Percentiles rank a stretch among this genome's conserved stretches.
Evolutionary conservation across 345 rosid genomes (phyloP).

Genomic region (Gossypium anomalum): DNA sequence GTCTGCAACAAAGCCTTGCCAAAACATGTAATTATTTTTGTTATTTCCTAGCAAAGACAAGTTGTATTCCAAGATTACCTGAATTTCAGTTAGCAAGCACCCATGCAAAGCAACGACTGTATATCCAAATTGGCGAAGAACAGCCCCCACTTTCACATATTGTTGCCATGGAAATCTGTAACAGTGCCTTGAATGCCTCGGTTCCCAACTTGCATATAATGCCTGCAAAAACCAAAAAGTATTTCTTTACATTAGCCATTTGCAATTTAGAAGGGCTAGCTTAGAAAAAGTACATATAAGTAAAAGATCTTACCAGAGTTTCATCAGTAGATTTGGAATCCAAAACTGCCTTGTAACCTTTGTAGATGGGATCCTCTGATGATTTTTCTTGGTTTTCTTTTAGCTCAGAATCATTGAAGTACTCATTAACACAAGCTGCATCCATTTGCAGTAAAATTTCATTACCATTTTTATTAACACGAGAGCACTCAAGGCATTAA

Average conservation of each 20-base stretch:
- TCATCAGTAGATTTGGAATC: constrained; percentile 80
- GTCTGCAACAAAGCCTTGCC: too few species aligned
- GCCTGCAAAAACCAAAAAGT: constrained; percentile 37
- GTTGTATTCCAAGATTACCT: constrained; percentile 35
- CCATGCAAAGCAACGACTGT: constrained; percentile 80
- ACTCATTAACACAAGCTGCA: constrained; percentile 70
- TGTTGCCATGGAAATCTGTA: constrained; percentile 68
- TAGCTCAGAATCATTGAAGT: constrained; percentile 41
- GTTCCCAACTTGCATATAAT: constrained; percentile 83
- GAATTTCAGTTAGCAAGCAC: constrained; percentile 74
- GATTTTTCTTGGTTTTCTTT: constrained; percentile 23
- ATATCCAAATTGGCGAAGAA: constrained; percentile 81
- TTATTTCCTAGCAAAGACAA: neutral
- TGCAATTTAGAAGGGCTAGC: neutral
- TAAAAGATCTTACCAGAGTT: constrained; percentile 43
- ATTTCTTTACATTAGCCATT: neutral
- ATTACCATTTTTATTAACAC: neutral
- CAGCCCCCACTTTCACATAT: constrained; percentile 71
- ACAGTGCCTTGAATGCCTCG: constrained; percentile 56
- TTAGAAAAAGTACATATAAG: neutral
- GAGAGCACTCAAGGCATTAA: neutral
- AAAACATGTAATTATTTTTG: too few species aligned
- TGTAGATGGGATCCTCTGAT: constrained; percentile 44
- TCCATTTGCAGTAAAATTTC: neutral
- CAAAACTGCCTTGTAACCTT: constrained; percentile 67